These are phyloP conservation scores for Fraxinus xanthoxyloides DNA, from an alignment of 305 asterid genomes.

Conservation along the genomic window DNA sequence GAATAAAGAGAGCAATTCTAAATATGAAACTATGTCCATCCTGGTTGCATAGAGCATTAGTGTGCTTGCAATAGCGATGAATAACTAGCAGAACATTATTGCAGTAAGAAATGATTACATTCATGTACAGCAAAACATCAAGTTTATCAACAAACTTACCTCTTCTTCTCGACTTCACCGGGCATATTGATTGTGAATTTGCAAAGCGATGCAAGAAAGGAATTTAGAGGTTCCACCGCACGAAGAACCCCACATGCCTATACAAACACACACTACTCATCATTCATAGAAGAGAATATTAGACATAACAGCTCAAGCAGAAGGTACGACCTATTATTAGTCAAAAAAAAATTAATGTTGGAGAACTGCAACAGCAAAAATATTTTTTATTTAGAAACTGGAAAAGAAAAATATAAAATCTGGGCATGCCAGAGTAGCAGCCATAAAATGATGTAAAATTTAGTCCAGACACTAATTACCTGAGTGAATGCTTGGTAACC, in stretches of 20 bases:
- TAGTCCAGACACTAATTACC: constrained; percentile 40
- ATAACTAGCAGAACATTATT: neutral
- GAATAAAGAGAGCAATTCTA: neutral
- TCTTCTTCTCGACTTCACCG: constrained; percentile 72
- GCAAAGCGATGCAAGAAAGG: constrained; percentile 97
- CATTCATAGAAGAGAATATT: constrained; percentile 3
- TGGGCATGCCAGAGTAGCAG: neutral
- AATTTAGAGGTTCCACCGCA: constrained; percentile 91
- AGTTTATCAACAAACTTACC: constrained; percentile 46
- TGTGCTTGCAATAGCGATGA: neutral
- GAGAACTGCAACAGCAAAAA: constrained; percentile 5
- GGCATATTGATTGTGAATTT: constrained; percentile 90
- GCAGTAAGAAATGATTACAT: neutral
- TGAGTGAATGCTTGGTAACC: constrained; percentile 99
- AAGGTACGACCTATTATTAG: constrained; percentile 9
- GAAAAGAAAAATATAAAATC: constrained; percentile 23
- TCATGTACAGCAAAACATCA: neutral
- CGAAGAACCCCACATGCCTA: constrained; percentile 98
- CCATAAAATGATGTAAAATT: constrained; percentile 13
- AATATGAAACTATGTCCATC: neutral
- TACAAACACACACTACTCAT: constrained; percentile 26
- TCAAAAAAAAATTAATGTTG: constrained; percentile 2
- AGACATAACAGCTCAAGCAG: constrained; percentile 21
- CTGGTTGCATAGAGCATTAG: neutral
- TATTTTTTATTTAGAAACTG: neutral